Conservation (phyloP, 1,284 basidiomycete genomes). For the Cutaneotrichosporon cavernicola region DNA sequence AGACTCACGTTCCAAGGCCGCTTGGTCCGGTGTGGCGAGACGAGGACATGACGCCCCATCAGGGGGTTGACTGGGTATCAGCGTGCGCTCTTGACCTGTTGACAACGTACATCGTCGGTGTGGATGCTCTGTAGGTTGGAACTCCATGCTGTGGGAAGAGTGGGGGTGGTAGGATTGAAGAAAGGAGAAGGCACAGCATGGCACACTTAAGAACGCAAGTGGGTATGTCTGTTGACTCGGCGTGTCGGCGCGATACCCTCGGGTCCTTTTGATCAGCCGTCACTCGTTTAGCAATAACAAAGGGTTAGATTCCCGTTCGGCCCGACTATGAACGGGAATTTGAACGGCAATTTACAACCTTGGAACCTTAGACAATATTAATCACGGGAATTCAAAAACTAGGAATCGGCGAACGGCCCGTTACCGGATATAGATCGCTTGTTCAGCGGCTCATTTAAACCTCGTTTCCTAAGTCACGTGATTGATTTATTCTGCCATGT, state of each 20-base stretch:
- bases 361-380: background rate
- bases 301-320: constrained; percentile 1
- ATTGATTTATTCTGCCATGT: background rate
- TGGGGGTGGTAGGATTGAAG: background rate
- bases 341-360: background rate
- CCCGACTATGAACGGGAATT: constrained; percentile 4
- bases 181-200: background rate
- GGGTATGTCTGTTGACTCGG: background rate
- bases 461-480: background rate
- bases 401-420: too few species aligned
- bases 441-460: background rate
- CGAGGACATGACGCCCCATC: constrained; percentile 63
- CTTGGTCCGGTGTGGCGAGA: constrained; percentile 70
- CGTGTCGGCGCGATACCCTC: constrained; percentile 10
- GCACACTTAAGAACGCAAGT: background rate
- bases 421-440: background rate
- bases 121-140: constrained; percentile 50
- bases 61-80: constrained; percentile 50
- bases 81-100: background rate
- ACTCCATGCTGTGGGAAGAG: constrained; percentile 16
- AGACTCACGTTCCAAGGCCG: constrained; percentile 47
- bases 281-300: background rate
- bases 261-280: too few species aligned
- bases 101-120: constrained; percentile 44
- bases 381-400: constrained; percentile 11